Percentiles rank a stretch among this genome's conserved stretches.
Conservation (phyloP, 1,284 basidiomycete species). For the Tilletia caries region DNA sequence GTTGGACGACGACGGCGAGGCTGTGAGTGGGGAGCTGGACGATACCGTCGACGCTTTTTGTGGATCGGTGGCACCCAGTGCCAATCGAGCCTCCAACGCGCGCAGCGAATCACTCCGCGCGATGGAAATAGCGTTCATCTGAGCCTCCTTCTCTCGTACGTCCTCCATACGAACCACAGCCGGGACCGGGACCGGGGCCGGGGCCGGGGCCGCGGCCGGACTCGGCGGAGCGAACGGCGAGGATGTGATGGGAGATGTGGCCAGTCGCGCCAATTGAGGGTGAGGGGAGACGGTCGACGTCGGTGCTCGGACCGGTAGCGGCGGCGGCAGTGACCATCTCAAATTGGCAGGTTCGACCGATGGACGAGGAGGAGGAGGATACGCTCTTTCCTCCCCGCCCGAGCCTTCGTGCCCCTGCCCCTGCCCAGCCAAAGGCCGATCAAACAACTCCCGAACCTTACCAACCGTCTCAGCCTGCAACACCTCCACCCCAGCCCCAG, state of each 20-base stretch:
- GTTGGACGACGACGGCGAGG: not conserved
- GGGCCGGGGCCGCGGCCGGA: too few relatives aligned
- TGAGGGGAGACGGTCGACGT: too few relatives aligned
- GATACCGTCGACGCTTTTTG: not conserved
- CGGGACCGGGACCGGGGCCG: not conserved
- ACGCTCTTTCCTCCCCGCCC: too few relatives aligned
- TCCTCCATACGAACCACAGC: not conserved
- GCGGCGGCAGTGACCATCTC: too few relatives aligned
- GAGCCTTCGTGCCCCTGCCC: too few relatives aligned
- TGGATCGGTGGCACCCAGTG: not conserved
- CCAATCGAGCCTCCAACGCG: not conserved
- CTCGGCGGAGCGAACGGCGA: too few relatives aligned
- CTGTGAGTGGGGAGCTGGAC: not conserved
- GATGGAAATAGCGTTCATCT: not conserved
- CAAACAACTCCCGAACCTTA: not conserved
- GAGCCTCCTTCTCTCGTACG: not conserved
- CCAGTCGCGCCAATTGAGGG: too few relatives aligned
- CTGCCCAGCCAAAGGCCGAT: not conserved
- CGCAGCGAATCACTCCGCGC: not conserved
- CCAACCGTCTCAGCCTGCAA: not conserved
- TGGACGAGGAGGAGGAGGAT: too few relatives aligned
- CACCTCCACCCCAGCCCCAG: not conserved
- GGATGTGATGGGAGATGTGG: not conserved
- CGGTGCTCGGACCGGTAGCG: too few relatives aligned
- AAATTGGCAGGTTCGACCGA: too few relatives aligned